Evolutionary conservation across 305 asterid genomes (phyloP), one percentile per base, ranked within the genome.

Genomic region (Galium porrigens): DNA sequence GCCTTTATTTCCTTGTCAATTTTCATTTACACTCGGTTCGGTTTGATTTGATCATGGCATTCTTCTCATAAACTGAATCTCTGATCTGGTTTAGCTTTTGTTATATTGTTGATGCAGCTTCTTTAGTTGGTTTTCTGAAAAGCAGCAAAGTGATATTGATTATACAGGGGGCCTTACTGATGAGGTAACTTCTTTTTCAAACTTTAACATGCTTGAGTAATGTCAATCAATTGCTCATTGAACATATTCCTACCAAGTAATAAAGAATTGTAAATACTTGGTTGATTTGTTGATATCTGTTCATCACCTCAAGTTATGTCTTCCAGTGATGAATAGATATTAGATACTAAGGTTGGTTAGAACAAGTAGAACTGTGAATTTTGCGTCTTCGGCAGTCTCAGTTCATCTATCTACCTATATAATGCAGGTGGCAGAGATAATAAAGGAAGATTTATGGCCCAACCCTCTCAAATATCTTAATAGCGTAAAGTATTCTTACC

Each of bases 391-490:
- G 42, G 8, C 60, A 1, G 22, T 22, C 42, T 55, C 11, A 0
- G 18, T 58, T 55, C 61, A 18, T 48, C 58, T 54, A 6, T 54
- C 20, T 41, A 11, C n/a, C 67, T 34, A 30, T 20, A 8, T 61
- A 67, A 76, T 77, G 80, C 83, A 83, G 92, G 83, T 85, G 61
- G 92, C 84, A 0, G 82, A 79, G 58, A 70, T 83, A 37, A 79
- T 85, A 41, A 81, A 78, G 85, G 81, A 81, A 42, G 94, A 83
- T 10, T 37, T 85, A 54, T 85, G 94, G 89, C 77, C 82, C 32
- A 77, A 81, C 74, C 87, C 89, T 22, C 70, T 83, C 32, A 81
- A 70, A 70, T 76, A 72, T 68, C 65, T 76, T 34, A 67, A 74
- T 74, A 64, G 67, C 85, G 80, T 73, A 72, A 22, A 9, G 54